Percentiles rank a stretch among this genome's conserved stretches.
Conservation (phyloP, 805 yeast genomes). For the Ogataea pilisensis region DNA sequence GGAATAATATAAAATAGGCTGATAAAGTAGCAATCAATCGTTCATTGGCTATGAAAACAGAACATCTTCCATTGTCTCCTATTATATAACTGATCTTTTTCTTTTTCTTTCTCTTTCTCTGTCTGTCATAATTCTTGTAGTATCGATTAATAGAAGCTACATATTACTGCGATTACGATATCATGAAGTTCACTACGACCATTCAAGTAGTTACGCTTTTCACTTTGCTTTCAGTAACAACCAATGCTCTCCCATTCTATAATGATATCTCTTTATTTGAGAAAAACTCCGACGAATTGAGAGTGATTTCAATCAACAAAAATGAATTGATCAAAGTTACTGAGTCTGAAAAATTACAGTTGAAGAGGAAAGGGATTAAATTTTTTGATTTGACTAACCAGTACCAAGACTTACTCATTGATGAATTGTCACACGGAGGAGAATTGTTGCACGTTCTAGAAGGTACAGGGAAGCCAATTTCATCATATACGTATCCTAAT, state of each 20-base stretch:
- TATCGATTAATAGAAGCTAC: no score
- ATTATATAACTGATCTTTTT: no score
- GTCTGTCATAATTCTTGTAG: no score
- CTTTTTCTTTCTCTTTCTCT: no score
- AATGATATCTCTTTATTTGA: background rate
- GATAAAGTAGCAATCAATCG: no score
- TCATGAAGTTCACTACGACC: no score
- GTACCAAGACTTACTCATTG: conserved; percentile 5
- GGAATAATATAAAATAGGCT: no score
- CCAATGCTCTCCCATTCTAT: background rate
- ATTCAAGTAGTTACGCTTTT: background rate
- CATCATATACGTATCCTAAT: conserved; percentile 51
- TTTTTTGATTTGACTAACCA: conserved; percentile 40
- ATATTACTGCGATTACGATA: no score
- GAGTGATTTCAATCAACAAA: conserved; percentile 7
- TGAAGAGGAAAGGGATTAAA: conserved; percentile 31
- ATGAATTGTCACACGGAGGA: background rate
- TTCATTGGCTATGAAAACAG: no score
- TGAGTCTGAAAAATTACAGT: conserved; percentile 34
- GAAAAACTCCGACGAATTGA: background rate
- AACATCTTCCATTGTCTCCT: no score
- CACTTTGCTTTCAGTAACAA: background rate
- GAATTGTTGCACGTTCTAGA: background rate
- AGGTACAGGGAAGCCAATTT: conserved; percentile 6
- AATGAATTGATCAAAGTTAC: conserved; percentile 18